A percentile compares a stretch with the other conserved stretches of the same genome.
These are phyloP conservation scores for Naganishia liquefaciens DNA, from an alignment of 1,284 basidiomycete genomes.

Conservation along the genomic window DNA sequence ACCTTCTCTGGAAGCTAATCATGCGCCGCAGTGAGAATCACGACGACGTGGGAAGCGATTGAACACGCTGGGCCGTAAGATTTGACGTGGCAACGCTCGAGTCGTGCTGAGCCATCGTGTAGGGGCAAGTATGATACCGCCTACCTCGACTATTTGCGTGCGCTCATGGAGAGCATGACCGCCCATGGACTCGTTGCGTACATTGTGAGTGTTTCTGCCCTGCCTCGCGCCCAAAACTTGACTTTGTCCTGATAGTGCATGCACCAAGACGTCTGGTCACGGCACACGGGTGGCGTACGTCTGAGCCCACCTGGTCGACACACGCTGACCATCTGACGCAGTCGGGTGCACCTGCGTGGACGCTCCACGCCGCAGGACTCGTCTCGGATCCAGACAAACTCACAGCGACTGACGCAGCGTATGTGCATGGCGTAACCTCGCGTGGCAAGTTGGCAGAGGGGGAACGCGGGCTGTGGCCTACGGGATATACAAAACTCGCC, in stretches of 20 bases:
- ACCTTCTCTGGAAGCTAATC: not conserved
- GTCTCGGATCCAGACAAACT: conserved; percentile 65
- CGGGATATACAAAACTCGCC: conserved; percentile 81
- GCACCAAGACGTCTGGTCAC: conserved; percentile 94
- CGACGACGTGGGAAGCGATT: conserved; percentile 94
- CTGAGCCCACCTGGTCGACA: conserved; percentile 36
- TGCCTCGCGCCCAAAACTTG: not conserved
- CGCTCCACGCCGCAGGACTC: conserved; percentile 75
- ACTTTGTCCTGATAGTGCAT: conserved; percentile 55
- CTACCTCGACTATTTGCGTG: conserved; percentile 78
- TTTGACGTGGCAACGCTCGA: not conserved
- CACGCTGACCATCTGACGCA: conserved; percentile 18
- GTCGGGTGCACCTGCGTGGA: conserved; percentile 91
- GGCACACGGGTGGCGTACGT: conserved; percentile 76
- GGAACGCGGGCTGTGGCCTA: conserved; percentile 83
- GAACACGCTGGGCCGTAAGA: conserved; percentile 86
- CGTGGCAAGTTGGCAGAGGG: conserved; percentile 62
- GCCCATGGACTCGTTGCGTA: conserved; percentile 79
- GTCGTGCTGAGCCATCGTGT: not conserved
- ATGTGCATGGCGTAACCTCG: conserved; percentile 71
- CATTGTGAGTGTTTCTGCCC: conserved; percentile 59
- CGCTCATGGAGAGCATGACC: conserved; percentile 72
- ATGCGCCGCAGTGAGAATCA: conserved; percentile 68
- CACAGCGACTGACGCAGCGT: conserved; percentile 78
- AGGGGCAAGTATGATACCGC: conserved; percentile 79